Base-by-base conservation (phyloP, 2,329 filamentous ascomycete genomes). In the Sarocladiaceae sp. region DNA sequence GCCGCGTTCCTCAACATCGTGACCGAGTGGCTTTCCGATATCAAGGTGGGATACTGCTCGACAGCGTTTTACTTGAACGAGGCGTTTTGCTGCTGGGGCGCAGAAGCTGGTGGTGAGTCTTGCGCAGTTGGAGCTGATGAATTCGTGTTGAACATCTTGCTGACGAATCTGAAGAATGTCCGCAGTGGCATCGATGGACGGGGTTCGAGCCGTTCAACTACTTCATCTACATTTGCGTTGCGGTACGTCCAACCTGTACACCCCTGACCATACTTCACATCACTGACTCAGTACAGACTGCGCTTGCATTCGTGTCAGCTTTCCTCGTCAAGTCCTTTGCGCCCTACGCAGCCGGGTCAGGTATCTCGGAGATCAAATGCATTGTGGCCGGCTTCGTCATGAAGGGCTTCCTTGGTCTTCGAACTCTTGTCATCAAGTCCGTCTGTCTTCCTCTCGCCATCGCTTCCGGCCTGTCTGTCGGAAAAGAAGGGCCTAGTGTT, bases 321-420 rank as follows among this genome's bases (percentile, higher is more conserved):
- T 82, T 77, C 29, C 73, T 98, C 32, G 93, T 98, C 58, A 93
- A 88, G 61, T 82, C 80, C 1, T 97, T 93, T 64, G 90, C 93
- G 4, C 93, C 93, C 0, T 98, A 98, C 61, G 93, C 93, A 10
- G 93, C 93, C 26, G 93, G 93, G 13, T 95, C 88, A 11, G 93
- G 93, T 32, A 98, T 98, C 47, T 96, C 89, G 11, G 93, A 98
- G 68, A 98, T 98, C 74, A 98, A 98, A 66, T 95, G 89, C 65
- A 97, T 98, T 59, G 95, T 98, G 58, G 93, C 91, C 4, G 93
- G 93, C 3, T 98, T 98, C 61, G 88, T 97, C 41, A 98, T 98
- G 93, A 96, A 97, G 65, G 93, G 90, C 0, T 98, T 98, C 58
- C 74, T 98, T 13, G 89, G 91, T 16, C 83, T 84, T 55, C 89